phyloP scores from a whole-genome alignment of 331 rosid genomes.

The Spiraea crenata region DNA sequence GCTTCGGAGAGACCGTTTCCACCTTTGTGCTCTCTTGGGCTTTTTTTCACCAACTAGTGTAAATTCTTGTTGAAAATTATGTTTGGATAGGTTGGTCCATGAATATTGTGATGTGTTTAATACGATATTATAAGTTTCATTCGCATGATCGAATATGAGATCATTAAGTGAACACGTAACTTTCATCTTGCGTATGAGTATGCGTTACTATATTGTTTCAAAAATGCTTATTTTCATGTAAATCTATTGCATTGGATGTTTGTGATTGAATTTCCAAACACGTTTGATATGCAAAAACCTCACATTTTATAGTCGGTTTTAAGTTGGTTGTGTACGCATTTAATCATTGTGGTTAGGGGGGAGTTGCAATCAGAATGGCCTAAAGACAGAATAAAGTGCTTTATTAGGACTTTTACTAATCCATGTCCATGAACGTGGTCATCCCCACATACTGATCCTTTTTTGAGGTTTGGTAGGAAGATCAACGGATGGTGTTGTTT shows the following conservation, averaged over 20 bases:
- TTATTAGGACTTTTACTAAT: not conserved
- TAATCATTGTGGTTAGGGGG: not conserved
- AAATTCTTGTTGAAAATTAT: no score
- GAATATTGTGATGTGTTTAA: no score
- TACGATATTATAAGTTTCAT: no score
- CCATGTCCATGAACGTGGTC: not conserved
- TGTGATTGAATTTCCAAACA: slow-evolving; percentile 1
- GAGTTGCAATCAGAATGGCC: not conserved
- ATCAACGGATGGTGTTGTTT: slow-evolving; percentile 9
- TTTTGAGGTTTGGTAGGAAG: not conserved
- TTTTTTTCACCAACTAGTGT: no score
- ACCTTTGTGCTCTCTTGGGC: no score
- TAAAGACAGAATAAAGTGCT: no score
- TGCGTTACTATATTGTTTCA: no score
- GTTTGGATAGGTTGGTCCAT: no score
- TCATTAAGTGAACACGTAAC: no score
- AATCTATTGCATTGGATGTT: not conserved
- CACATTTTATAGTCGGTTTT: not conserved
- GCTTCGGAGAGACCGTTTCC: no score
- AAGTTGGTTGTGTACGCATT: not conserved
- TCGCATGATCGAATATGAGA: no score
- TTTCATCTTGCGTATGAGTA: no score
- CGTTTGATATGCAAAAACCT: slow-evolving; percentile 10
- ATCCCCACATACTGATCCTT: not conserved
- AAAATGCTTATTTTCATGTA: not conserved